phyloP scores from a whole-genome alignment of 2,329 filamentous ascomycete genomes.

The Lasiodiplodia citricola region DNA sequence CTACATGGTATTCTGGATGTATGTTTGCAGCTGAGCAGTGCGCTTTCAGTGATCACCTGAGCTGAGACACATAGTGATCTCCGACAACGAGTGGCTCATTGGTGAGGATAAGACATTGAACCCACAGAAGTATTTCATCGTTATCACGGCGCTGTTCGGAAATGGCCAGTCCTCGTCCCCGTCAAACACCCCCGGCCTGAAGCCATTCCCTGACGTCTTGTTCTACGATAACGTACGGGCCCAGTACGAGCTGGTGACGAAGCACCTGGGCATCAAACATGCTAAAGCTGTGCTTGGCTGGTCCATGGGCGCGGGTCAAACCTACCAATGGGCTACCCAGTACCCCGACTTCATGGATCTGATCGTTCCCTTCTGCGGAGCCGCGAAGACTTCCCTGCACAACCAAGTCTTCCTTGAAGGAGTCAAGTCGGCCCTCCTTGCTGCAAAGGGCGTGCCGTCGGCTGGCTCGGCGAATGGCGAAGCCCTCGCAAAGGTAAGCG shows the following conservation, averaged over 20 bases:
- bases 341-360: constrained; percentile 70
- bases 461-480: constrained; percentile 51
- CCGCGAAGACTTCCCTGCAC: constrained; percentile 67
- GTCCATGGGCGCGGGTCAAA: constrained; percentile 73
- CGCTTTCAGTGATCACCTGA: background rate
- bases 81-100: constrained; percentile 77
- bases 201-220: constrained; percentile 66
- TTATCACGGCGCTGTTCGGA: constrained; percentile 71
- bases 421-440: constrained; percentile 64
- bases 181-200: constrained; percentile 61
- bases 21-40: constrained; percentile 33
- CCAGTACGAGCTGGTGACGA: constrained; percentile 69
- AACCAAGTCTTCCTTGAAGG: constrained; percentile 73
- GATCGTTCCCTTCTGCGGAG: constrained; percentile 69
- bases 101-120: constrained; percentile 68
- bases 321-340: constrained; percentile 68
- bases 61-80: constrained; percentile 54
- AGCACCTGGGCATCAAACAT: constrained; percentile 65
- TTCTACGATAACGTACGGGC: constrained; percentile 74
- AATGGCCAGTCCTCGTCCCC: constrained; percentile 72
- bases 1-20: constrained; percentile 75
- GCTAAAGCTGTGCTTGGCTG: constrained; percentile 69
- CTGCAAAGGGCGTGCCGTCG: constrained; percentile 60
- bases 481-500: constrained; percentile 32
- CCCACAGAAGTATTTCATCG: constrained; percentile 70